A percentile compares a stretch with the other conserved stretches of the same genome.
These are phyloP conservation scores for Apiotrichum veenhuisii DNA, from an alignment of 1,284 basidiomycete genomes.

Conservation along the genomic window DNA sequence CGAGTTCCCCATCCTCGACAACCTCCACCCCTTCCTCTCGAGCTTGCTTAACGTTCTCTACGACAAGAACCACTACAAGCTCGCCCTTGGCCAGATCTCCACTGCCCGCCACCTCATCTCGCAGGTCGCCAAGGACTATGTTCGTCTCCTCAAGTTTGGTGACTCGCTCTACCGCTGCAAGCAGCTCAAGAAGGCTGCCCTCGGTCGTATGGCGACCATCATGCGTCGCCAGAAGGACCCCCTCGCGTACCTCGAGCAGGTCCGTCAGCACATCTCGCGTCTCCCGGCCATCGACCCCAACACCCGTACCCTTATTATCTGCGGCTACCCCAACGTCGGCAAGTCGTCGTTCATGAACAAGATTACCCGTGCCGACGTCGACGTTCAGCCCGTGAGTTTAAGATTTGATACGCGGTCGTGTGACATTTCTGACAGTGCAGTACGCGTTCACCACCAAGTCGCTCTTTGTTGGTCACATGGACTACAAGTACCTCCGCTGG, in stretches of 20 bases:
- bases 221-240: slow-evolving; percentile 97
- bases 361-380: slow-evolving; percentile 92
- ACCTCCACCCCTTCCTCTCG: slow-evolving; percentile 89
- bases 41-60: slow-evolving; percentile 94
- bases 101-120: slow-evolving; percentile 91
- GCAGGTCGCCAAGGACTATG: slow-evolving; percentile 92
- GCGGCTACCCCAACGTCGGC: slow-evolving; percentile 95
- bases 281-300: slow-evolving; percentile 89
- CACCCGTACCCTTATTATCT: slow-evolving; percentile 91
- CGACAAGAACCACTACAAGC: slow-evolving; percentile 98
- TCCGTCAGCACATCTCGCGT: slow-evolving; percentile 94
- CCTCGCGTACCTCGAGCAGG: slow-evolving; percentile 92
- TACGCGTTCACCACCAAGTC: slow-evolving; percentile 98
- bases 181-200: slow-evolving; percentile 88
- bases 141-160: slow-evolving; percentile 89
- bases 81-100: slow-evolving; percentile 88
- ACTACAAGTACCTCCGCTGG: slow-evolving; percentile 97
- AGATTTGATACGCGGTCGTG: background rate
- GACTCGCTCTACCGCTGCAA: slow-evolving; percentile 95
- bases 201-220: slow-evolving; percentile 95
- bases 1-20: slow-evolving; percentile 96
- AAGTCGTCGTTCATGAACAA: slow-evolving; percentile 98
- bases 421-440: background rate
- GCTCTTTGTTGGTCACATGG: slow-evolving; percentile 91
- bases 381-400: slow-evolving; percentile 68